Conservation (phyloP, 176 grass and related monocot genomes). For the Avena atlantica region DNA sequence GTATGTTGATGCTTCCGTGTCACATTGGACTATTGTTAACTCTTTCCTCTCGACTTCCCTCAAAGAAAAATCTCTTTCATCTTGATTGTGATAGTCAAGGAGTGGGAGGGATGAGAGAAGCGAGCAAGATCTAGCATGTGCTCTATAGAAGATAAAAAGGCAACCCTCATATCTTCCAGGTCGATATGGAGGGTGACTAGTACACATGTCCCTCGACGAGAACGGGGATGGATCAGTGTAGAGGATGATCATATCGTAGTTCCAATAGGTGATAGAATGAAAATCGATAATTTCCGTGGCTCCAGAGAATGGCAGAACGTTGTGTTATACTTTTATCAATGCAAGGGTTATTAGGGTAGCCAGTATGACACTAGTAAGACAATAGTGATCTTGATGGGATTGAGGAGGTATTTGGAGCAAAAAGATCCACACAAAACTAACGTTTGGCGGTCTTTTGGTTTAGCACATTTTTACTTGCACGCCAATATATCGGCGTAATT, state of each 20-base stretch:
- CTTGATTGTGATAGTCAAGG: background rate
- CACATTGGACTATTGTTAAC: background rate
- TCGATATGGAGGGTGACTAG: background rate
- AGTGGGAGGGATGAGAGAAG: background rate
- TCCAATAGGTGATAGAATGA: background rate
- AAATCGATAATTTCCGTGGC: background rate
- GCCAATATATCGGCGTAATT: background rate
- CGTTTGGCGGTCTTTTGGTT: background rate
- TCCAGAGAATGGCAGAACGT: background rate
- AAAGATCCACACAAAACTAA: background rate
- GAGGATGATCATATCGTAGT: background rate
- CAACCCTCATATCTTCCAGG: background rate
- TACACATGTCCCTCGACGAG: background rate
- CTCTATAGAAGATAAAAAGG: background rate
- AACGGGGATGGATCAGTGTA: background rate
- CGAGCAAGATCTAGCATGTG: background rate
- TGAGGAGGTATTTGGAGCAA: background rate
- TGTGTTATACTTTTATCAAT: background rate
- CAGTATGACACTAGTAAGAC: background rate
- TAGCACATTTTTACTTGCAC: background rate
- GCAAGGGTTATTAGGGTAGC: background rate
- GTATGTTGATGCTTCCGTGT: background rate
- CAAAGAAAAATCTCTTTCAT: background rate
- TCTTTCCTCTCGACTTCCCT: background rate
- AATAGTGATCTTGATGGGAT: background rate